Percentiles rank a stretch among this genome's conserved stretches.
phyloP scores from a whole-genome alignment of 352 stramenopile genomes.

The Phytophthora citricola region DNA sequence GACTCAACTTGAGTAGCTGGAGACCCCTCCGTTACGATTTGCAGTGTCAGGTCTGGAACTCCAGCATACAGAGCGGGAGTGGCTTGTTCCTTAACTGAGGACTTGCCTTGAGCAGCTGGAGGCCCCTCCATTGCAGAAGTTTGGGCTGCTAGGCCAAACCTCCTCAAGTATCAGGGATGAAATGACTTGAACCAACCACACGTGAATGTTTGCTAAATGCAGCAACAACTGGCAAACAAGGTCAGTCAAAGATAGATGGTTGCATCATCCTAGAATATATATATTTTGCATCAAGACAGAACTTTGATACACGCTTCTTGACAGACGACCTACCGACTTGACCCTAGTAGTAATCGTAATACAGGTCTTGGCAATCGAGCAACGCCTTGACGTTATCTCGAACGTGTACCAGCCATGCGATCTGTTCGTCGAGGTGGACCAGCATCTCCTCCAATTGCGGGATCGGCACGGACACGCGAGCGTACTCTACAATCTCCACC shows the following conservation, averaged over 20 bases:
- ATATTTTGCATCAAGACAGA: conserved; percentile 20
- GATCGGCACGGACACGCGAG: conserved; percentile 69
- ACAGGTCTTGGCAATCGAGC: conserved; percentile 64
- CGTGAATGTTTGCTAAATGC: conserved; percentile 12
- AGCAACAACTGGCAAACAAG: not conserved
- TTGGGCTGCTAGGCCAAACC: not conserved
- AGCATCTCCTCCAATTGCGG: conserved; percentile 86
- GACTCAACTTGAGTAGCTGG: too few relatives aligned
- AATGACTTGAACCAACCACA: conserved; percentile 3
- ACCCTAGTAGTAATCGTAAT: conserved; percentile 42
- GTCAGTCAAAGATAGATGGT: conserved; percentile 27
- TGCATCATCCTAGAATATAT: conserved; percentile 19
- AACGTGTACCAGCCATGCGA: conserved; percentile 68
- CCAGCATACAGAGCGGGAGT: too few relatives aligned
- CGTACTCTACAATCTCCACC: conserved; percentile 83
- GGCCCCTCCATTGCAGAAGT: conserved; percentile 14
- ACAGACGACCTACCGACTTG: conserved; percentile 11
- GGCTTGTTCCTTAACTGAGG: not conserved
- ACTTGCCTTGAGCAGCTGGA: not conserved
- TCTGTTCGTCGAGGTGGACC: conserved; percentile 65
- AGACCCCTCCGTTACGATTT: too few relatives aligned
- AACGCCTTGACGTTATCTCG: conserved; percentile 81
- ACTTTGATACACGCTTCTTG: conserved; percentile 20
- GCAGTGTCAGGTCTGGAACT: too few relatives aligned
- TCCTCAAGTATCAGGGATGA: not conserved